Evolutionary conservation across 2,329 filamentous ascomycete species (phyloP).

Genomic region (Chrysoporthe puriensis): DNA sequence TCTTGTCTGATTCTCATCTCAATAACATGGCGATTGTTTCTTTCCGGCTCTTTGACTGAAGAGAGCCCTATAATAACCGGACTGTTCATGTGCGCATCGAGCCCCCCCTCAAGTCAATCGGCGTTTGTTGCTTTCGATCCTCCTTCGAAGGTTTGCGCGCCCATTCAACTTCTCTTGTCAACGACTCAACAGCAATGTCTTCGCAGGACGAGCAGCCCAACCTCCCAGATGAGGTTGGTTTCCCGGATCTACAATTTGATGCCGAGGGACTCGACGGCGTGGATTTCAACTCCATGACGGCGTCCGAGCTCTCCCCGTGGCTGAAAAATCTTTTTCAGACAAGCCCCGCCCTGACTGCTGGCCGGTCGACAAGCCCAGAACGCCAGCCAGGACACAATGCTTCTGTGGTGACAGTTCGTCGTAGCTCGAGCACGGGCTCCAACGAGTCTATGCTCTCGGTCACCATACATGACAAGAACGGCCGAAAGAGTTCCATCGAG

Average conservation of each 20-base stretch:
- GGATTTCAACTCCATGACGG: conserved; percentile 1
- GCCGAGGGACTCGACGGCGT: neutral
- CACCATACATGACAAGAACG: neutral
- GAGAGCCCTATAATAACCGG: neutral
- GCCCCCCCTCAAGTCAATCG: neutral
- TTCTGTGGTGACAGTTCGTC: neutral
- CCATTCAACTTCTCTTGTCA: neutral
- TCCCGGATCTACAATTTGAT: neutral
- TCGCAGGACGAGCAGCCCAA: neutral
- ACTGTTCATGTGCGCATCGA: neutral
- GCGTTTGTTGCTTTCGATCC: neutral
- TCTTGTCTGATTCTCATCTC: neutral
- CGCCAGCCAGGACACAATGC: neutral
- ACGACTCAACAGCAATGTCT: conserved; percentile 5
- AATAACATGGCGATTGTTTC: neutral
- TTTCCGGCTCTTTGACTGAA: neutral
- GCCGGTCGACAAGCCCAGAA: neutral
- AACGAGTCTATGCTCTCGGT: neutral
- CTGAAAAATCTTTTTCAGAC: neutral
- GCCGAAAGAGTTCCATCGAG: conserved; percentile 1
- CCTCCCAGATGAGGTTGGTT: neutral
- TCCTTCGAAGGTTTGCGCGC: neutral
- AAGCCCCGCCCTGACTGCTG: neutral
- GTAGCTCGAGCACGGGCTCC: neutral
- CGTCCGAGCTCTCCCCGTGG: too few species aligned